Evolutionary conservation across 805 yeast species (phyloP), one percentile per base, ranked within the genome.

Genomic region (Lipomyces sp.): DNA sequence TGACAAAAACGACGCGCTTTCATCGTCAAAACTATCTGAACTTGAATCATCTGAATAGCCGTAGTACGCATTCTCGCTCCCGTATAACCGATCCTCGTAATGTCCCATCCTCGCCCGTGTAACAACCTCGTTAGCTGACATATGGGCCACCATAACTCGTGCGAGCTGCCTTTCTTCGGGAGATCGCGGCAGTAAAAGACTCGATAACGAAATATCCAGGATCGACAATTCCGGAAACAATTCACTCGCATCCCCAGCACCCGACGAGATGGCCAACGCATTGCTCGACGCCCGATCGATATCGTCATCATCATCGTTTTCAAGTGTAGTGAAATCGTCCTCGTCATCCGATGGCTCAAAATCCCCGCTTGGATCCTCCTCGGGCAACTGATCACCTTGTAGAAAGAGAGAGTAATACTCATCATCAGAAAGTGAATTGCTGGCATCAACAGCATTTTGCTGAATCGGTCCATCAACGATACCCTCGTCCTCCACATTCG

Each of bases 351-450:
- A 59, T n/a, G 71, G 69, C 48, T 61, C 70, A 42, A 68, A 70
- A 48, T 64, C 66, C 7, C 61, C 71, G 6, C 73, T 63, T 32
- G 68, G 69, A 29, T 70, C 73, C 33, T 66, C 86, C 74, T 91
- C 96, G 1, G 96, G 96, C 73, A 85, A 87, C 55, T 90, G 89
- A 29, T 95, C 89, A 59, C 90, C 96, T 75, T 90, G 96, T 77
- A 65, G 32, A 33, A 67, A 61, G 6, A 62, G 58, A 4, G 60
- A 45, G 29, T 64, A 66, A 55, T 59, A 65, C 4, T 67, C 70
- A 2, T 67, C 71, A 32, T 90, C 93, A 42, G 96, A 88, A 3
- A 94, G 90, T 69, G 51, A 45, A 4, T 34, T 50, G 5, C 48
- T 59, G 57, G 50, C 39, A 10, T n/a, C n/a, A n/a, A 11, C 29